A percentile compares a stretch with the other conserved stretches of the same genome.
Evolutionary conservation across 2,329 filamentous ascomycete species (phyloP).

Genomic region (Ceratocystis ficicola): DNA sequence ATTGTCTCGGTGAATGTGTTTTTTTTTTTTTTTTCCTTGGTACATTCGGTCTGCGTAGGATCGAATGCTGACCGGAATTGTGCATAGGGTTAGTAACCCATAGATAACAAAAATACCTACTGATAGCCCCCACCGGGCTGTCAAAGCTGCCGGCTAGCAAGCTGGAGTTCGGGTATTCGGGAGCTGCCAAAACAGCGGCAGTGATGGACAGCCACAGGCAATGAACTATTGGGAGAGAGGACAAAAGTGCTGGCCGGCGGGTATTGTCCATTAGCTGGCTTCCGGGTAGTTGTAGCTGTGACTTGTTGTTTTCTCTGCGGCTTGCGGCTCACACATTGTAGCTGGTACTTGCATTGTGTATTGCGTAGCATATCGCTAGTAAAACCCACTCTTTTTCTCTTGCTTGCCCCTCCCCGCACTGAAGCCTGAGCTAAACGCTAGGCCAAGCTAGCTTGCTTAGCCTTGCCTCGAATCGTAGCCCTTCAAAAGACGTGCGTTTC

Average conservation of each 20-base stretch:
- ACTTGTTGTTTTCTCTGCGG: not conserved
- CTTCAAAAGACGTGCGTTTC: slow-evolving; percentile 8
- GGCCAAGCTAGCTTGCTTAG: not conserved
- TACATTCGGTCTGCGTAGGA: not conserved
- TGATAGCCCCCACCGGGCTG: not conserved
- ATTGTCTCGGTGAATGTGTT: not conserved
- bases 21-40: not conserved
- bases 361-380: not conserved
- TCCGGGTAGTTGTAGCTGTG: too few relatives aligned
- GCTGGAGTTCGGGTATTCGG: not conserved
- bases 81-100: not conserved
- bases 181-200: not conserved
- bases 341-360: not conserved
- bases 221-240: not conserved
- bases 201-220: not conserved
- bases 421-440: not conserved
- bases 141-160: not conserved
- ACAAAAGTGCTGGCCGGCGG: not conserved
- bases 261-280: too few relatives aligned
- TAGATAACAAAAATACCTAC: not conserved
- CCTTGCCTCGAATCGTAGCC: not conserved
- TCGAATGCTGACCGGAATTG: not conserved
- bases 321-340: not conserved
- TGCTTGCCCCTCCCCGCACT: not conserved
- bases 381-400: not conserved